Evolutionary conservation across 352 stramenopile genomes (phyloP).

Genomic region (Phytophthora sp.): DNA sequence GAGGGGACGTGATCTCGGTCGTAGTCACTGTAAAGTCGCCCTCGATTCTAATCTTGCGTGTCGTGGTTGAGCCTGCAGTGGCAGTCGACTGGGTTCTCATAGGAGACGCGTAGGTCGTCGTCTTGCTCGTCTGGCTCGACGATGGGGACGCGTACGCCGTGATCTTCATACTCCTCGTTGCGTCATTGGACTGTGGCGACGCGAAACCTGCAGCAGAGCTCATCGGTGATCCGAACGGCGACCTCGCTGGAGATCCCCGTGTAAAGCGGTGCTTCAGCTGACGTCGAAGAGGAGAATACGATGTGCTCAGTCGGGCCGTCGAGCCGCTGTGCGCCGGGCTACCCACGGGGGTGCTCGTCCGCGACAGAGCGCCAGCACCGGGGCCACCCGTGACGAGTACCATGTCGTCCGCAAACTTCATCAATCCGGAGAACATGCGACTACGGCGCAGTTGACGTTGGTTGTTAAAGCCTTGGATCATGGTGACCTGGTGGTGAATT

Average conservation of each 20-base stretch:
- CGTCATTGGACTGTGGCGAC: constrained; percentile 21
- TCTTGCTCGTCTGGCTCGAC: constrained; percentile 18
- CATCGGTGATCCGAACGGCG: constrained; percentile 19
- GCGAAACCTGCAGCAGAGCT: constrained; percentile 17
- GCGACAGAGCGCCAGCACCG: constrained; percentile 32
- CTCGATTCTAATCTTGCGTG: constrained; percentile 28
- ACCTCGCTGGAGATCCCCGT: constrained; percentile 23
- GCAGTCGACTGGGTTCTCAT: constrained; percentile 14
- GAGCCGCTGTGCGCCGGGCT: constrained; percentile 30
- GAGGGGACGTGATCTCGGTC: constrained; percentile 24
- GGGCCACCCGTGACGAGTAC: constrained; percentile 33
- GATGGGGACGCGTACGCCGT: constrained; percentile 27
- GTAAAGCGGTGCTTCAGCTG: constrained; percentile 35
- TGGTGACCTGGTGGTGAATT: constrained; percentile 32
- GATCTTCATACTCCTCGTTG: constrained; percentile 32
- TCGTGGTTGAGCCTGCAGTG: constrained; percentile 21
- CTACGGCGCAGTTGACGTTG: constrained; percentile 40
- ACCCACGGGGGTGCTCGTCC: constrained; percentile 25
- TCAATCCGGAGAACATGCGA: constrained; percentile 39
- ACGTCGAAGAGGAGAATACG: constrained; percentile 35
- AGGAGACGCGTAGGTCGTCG: constrained; percentile 15
- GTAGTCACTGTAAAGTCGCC: constrained; percentile 32
- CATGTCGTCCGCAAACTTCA: constrained; percentile 46
- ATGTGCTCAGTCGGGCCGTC: constrained; percentile 31
- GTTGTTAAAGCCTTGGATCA: constrained; percentile 48